phyloP scores from a whole-genome alignment of 352 stramenopile genomes.

The Globisporangium barbulae region DNA sequence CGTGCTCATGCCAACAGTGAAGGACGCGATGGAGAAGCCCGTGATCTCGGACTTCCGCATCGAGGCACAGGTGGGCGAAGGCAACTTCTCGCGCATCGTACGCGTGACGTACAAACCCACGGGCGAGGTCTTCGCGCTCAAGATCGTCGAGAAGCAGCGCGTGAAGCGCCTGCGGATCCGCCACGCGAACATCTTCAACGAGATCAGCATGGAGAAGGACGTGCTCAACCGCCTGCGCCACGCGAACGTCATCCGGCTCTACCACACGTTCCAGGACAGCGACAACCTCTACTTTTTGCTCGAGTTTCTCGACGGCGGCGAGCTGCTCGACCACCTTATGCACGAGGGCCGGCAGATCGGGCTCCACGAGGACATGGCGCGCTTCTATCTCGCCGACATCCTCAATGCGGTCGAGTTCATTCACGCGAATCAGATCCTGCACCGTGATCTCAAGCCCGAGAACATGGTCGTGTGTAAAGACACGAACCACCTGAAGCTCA shows the following conservation, averaged over 20 bases:
- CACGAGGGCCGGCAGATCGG: conserved; percentile 72
- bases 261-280: conserved; percentile 96
- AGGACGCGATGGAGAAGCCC: conserved; percentile 71
- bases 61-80: conserved; percentile 61
- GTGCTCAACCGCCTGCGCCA: conserved; percentile 89
- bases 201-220: conserved; percentile 98
- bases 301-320: conserved; percentile 89
- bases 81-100: conserved; percentile 96
- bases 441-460: conserved; percentile 94
- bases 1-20: conserved; percentile 35
- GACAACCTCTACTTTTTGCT: conserved; percentile 95
- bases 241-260: conserved; percentile 92
- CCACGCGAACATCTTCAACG: conserved; percentile 98
- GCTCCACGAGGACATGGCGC: conserved; percentile 69
- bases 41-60: conserved; percentile 72
- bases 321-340: conserved; percentile 92
- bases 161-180: conserved; percentile 86
- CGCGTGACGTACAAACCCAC: conserved; percentile 87
- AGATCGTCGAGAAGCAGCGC: conserved; percentile 92
- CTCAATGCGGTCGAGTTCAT: conserved; percentile 93
- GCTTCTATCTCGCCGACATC: conserved; percentile 88
- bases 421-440: conserved; percentile 90
- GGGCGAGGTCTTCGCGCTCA: conserved; percentile 93
- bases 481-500: conserved; percentile 65
- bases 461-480: conserved; percentile 90